Conservation (phyloP, 2,329 filamentous ascomycete species). For the Verticillium isaacii region DNA sequence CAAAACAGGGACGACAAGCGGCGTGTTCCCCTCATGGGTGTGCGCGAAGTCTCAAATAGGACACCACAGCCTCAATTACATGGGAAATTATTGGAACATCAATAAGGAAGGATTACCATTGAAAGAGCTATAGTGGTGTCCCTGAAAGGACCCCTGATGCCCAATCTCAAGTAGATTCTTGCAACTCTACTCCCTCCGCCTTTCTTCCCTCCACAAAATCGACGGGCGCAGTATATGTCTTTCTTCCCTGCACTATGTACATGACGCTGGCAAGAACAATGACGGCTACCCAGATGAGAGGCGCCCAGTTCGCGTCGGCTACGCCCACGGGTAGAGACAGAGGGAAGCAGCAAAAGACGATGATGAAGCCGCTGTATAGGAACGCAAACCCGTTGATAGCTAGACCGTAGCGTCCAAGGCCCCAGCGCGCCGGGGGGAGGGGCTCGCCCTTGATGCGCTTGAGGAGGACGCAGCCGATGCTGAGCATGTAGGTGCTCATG, state of each 20-base stretch:
- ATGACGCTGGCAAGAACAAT: not conserved
- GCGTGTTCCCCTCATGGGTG: not conserved
- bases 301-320: conserved; percentile 1
- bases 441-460: conserved; percentile 25
- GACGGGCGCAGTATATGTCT: not conserved
- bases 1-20: not conserved
- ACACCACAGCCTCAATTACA: not conserved
- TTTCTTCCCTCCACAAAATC: conserved; percentile 1
- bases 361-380: conserved; percentile 13
- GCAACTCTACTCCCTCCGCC: not conserved
- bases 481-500: conserved; percentile 26
- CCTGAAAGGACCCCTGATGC: not conserved
- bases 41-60: not conserved
- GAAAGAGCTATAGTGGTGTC: conserved; percentile 12
- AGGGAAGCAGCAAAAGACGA: conserved; percentile 10
- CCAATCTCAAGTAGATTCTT: not conserved
- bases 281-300: conserved; percentile 2
- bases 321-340: conserved; percentile 2
- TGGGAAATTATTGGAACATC: not conserved
- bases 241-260: not conserved
- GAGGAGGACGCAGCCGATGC: conserved; percentile 25
- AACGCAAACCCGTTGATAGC: conserved; percentile 27
- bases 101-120: not conserved
- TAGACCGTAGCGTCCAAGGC: conserved; percentile 30
- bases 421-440: conserved; percentile 29